A percentile compares a stretch with the other conserved stretches of the same genome.
Conservation (phyloP, 202 grass and related monocot species). For the Elaeis oleifera region DNA sequence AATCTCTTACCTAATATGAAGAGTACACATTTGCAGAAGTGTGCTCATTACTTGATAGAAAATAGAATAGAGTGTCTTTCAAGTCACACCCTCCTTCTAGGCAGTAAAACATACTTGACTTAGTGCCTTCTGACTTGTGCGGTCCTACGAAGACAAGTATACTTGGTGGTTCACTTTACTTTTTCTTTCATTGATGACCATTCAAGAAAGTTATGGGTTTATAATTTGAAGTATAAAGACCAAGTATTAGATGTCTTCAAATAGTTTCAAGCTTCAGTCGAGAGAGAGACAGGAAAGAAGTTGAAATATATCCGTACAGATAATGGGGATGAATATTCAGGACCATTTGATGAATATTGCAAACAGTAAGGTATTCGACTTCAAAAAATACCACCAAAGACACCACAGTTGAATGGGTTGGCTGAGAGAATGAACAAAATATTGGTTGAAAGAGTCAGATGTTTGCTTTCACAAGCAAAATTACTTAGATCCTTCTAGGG, state of each 20-base stretch:
- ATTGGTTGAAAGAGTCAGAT: too few species aligned
- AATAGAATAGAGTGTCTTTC: not conserved
- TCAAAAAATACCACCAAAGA: not conserved
- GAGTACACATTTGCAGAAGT: not conserved
- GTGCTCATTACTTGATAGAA: not conserved
- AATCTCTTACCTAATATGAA: too few species aligned
- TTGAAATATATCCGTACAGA: not conserved
- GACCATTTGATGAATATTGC: not conserved
- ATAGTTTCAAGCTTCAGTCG: not conserved
- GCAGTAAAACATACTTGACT: not conserved
- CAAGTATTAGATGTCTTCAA: not conserved
- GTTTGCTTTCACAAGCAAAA: too few species aligned
- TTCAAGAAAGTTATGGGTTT: not conserved
- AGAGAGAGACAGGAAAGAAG: not conserved
- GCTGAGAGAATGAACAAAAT: too few species aligned
- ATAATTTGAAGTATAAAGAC: conserved; percentile 3
- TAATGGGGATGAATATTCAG: not conserved
- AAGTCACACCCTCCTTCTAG: not conserved
- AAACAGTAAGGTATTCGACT: not conserved
- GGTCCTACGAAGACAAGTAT: not conserved
- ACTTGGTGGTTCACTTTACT: not conserved
- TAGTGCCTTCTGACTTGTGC: not conserved
- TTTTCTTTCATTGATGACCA: conserved; percentile 9
- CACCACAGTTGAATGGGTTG: not conserved
- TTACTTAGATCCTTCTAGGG: too few species aligned